Evolutionary conservation across 139 green algal species (phyloP), one percentile per base, ranked within the genome.

Genomic region (Micromonas commoda): DNA sequence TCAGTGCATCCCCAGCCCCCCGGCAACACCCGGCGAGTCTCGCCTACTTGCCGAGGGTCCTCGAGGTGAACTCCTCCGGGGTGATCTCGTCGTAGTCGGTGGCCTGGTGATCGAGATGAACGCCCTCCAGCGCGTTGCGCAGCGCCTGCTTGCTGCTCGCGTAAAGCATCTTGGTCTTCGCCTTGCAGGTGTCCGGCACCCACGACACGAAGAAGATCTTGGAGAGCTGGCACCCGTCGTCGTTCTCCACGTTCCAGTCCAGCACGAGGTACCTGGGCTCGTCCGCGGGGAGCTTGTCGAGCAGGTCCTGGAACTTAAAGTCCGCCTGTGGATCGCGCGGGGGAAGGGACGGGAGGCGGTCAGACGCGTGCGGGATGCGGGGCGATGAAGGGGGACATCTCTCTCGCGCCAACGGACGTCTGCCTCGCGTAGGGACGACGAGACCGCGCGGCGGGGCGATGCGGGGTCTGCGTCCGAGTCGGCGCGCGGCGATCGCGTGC

Each of bases 81-180:
- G 21, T 68, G 39, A 77, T 61, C 35, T 83, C 79, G 64, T 73
- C 66, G 20, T 54, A 29, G 63, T 83, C 79, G 5, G 79, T 80
- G 6, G 79, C 79, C 65, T 83, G 79, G 33, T 73, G 45, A 37
- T 83, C 79, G 19, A 80, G 23, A 16, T 64, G 23, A 28, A 82
- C 64, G 24, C 74, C 74, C 21, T 73, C 37, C 31, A 83, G 35
- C 31, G 23, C 28, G 19, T 63, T 54, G 29, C 51, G 28, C 21
- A 83, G 64, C 28, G 54, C 39, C 33, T 80, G 24, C 39, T 80
- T 80, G 6, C 61, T 67, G 39, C 57, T 77, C 24, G 79, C 79
- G 79, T 80, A 80, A 54, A 83, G 45, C 79, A 83, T 83, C 53
- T 83, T 83, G 24, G 63, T 61, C 71, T 80, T 80, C 69, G 70